Percentiles rank a stretch among this genome's conserved stretches.
These are phyloP conservation scores for Dactylellina sp. DNA, from an alignment of 2,329 filamentous ascomycete genomes.

Conservation along the genomic window DNA sequence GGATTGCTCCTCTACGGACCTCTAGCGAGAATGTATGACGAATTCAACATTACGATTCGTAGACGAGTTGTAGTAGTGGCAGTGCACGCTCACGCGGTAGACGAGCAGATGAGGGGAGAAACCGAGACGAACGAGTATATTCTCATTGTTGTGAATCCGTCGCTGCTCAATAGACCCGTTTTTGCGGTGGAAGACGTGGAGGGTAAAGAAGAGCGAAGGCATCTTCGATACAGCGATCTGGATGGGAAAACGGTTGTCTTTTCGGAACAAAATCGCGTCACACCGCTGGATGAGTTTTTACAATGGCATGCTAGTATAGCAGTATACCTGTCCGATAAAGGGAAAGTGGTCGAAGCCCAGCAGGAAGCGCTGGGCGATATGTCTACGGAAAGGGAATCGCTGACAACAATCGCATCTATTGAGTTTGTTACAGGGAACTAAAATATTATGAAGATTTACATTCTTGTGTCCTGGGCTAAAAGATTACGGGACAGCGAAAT, in stretches of 20 bases:
- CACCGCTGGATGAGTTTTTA: slow-evolving; percentile 18
- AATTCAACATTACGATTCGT: slow-evolving; percentile 22
- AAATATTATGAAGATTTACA: no score
- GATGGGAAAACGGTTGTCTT: slow-evolving; percentile 27
- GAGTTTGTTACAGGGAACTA: not conserved
- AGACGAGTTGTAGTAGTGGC: not conserved
- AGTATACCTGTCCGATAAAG: not conserved
- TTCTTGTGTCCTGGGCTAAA: no score
- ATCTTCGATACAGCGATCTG: slow-evolving; percentile 24
- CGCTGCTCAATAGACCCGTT: slow-evolving; percentile 7
- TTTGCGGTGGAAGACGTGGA: slow-evolving; percentile 30
- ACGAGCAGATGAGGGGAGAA: not conserved
- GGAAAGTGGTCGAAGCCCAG: not conserved
- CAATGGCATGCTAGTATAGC: slow-evolving; percentile 18
- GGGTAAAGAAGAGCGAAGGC: slow-evolving; percentile 8
- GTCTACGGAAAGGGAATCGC: not conserved
- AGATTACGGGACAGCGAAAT: no score
- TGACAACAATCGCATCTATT: not conserved
- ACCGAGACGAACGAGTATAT: slow-evolving; percentile 1
- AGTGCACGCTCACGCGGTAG: no score
- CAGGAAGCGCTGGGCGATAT: not conserved
- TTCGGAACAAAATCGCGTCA: not conserved
- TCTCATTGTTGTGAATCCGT: slow-evolving; percentile 7
- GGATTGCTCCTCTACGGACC: slow-evolving; percentile 21
- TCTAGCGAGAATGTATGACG: slow-evolving; percentile 29